Evolutionary conservation across 768 basidiomycete species (phyloP).

Genomic region (Pleurotus platypus): DNA sequence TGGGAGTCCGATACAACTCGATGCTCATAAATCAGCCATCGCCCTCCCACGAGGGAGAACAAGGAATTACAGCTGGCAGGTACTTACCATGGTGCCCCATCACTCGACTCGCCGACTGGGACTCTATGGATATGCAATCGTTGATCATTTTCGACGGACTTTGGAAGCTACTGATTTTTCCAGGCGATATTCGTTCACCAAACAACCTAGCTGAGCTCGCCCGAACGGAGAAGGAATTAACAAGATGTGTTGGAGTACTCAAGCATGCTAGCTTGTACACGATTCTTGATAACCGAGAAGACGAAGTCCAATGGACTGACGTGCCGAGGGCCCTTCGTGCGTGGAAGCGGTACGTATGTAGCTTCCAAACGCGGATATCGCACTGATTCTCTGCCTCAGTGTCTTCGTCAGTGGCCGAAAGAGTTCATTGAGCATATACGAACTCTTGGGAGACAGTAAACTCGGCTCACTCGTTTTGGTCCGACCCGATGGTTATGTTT

Average conservation of each 20-base stretch:
- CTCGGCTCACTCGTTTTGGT: not conserved
- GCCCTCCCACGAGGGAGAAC: not conserved
- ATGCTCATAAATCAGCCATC: not conserved
- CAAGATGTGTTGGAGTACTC: not conserved
- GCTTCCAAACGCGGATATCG: not conserved
- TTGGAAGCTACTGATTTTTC: slow-evolving; percentile 14
- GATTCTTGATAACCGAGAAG: not conserved
- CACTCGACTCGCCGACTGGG: slow-evolving; percentile 12
- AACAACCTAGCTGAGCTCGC: not conserved
- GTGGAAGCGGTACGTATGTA: not conserved
- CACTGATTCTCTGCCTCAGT: not conserved
- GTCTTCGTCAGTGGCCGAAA: not conserved
- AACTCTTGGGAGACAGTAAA: not conserved
- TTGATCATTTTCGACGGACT: slow-evolving; percentile 12
- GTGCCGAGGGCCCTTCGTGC: not conserved
- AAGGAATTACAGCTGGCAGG: not conserved
- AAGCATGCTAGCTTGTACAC: not conserved
- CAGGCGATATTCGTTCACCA: slow-evolving; percentile 8
- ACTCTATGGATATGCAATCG: slow-evolving; percentile 13
- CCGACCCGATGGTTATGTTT: not conserved
- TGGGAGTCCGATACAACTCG: slow-evolving; percentile 12
- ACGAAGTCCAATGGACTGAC: not conserved
- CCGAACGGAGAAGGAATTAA: not conserved
- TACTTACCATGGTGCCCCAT: slow-evolving; percentile 8
- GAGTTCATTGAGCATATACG: not conserved